Percentiles rank a stretch among this genome's conserved stretches.
These are phyloP conservation scores for Lolium multiflorum DNA, from an alignment of 176 grass and related monocot species.

Conservation along the genomic window DNA sequence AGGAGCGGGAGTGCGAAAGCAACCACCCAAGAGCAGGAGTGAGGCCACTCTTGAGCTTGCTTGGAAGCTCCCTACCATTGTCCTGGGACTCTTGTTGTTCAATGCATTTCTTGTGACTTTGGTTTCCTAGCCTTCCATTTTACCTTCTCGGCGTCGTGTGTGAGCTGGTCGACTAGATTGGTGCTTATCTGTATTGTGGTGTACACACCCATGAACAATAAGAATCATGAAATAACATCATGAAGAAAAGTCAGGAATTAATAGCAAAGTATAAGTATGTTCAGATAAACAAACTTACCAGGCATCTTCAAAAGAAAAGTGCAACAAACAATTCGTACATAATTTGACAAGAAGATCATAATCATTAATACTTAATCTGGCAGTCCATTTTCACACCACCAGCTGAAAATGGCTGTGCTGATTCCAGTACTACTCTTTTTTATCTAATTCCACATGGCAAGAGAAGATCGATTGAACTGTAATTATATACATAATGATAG, in stretches of 20 bases:
- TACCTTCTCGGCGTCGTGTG: slow-evolving; percentile 52
- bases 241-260: background rate
- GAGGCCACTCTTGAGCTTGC: slow-evolving; percentile 29
- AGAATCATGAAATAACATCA: slow-evolving; percentile 5
- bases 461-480: too few species aligned
- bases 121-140: slow-evolving; percentile 77
- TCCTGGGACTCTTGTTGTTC: slow-evolving; percentile 43
- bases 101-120: slow-evolving; percentile 53
- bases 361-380: too few species aligned
- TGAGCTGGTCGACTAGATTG: slow-evolving; percentile 64
- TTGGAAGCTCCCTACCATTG: slow-evolving; percentile 37
- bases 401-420: too few species aligned
- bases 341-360: too few species aligned
- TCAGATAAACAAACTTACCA: background rate
- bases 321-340: too few species aligned
- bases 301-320: background rate
- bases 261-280: background rate
- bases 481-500: too few species aligned
- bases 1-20: slow-evolving; percentile 42
- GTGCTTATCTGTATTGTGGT: slow-evolving; percentile 50
- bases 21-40: slow-evolving; percentile 18
- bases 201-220: slow-evolving; percentile 5
- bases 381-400: too few species aligned
- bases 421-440: too few species aligned
- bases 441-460: too few species aligned